Percentiles rank a stretch among this genome's conserved stretches.
Evolutionary conservation across 202 grass and related monocot species (phyloP).

Genomic region (Elaeis oleifera): DNA sequence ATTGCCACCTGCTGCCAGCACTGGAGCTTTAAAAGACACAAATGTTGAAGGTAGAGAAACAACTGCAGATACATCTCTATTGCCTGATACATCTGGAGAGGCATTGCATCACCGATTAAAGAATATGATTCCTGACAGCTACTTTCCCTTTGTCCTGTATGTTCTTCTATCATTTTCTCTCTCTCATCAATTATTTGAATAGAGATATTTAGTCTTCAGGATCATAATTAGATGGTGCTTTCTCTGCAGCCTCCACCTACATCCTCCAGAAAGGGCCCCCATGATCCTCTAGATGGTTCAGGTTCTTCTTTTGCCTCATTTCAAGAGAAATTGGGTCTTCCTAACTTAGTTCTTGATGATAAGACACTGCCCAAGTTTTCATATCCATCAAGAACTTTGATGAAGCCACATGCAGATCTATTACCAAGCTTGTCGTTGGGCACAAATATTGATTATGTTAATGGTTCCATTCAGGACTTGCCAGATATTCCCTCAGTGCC

Average conservation of each 20-base stretch:
- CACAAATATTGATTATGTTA: slow-evolving; percentile 36
- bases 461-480: slow-evolving; percentile 55
- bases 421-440: slow-evolving; percentile 51
- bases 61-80: slow-evolving; percentile 18
- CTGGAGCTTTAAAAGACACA: slow-evolving; percentile 27
- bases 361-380: slow-evolving; percentile 6
- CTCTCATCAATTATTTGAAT: slow-evolving; percentile 3
- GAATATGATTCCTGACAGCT: slow-evolving; percentile 60
- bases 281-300: slow-evolving; percentile 47
- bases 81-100: slow-evolving; percentile 44
- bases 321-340: slow-evolving; percentile 83
- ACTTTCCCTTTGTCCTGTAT: slow-evolving; percentile 86
- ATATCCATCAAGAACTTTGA: slow-evolving; percentile 40
- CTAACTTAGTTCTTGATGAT: slow-evolving; percentile 59
- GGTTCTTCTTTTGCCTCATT: slow-evolving; percentile 60
- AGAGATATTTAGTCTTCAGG: background rate
- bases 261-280: slow-evolving; percentile 28
- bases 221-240: slow-evolving; percentile 22
- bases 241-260: slow-evolving; percentile 55
- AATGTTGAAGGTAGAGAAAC: slow-evolving; percentile 32
- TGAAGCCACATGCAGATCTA: slow-evolving; percentile 56
- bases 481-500: slow-evolving; percentile 67
- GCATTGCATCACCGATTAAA: slow-evolving; percentile 48
- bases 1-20: slow-evolving; percentile 22
- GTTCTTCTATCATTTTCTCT: slow-evolving; percentile 22